Percentiles rank a stretch among this genome's conserved stretches.
Evolutionary conservation across 768 basidiomycete species (phyloP).

Genomic region (Termitomyces sp.): DNA sequence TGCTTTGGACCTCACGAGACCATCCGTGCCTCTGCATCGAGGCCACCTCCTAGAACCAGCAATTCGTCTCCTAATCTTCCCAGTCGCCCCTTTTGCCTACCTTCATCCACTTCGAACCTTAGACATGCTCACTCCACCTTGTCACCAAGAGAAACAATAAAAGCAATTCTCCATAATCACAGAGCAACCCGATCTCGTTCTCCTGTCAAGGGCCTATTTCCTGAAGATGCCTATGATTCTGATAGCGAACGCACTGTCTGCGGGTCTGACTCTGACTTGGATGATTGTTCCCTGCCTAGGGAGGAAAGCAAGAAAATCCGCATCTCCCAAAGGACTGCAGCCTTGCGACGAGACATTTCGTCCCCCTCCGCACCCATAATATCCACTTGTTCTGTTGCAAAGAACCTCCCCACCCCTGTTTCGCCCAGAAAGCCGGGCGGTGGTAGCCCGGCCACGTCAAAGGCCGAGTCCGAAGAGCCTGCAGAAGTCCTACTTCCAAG

Average conservation of each 20-base stretch:
- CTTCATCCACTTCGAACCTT: not conserved
- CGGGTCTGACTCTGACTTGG: slow-evolving; percentile 5
- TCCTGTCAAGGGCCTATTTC: slow-evolving; percentile 24
- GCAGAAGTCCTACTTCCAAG: not conserved
- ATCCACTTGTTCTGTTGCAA: not conserved
- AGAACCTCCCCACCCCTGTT: not conserved
- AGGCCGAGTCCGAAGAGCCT: not conserved
- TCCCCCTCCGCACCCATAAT: not conserved
- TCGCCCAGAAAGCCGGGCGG: not conserved
- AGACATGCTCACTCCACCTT: slow-evolving; percentile 3
- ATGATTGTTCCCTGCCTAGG: not conserved
- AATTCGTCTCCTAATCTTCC: slow-evolving; percentile 18
- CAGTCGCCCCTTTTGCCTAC: slow-evolving; percentile 12
- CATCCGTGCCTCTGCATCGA: slow-evolving; percentile 26
- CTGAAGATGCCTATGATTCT: slow-evolving; percentile 6
- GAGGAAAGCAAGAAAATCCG: slow-evolving; percentile 6
- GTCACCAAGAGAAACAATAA: slow-evolving; percentile 4
- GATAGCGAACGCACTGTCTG: slow-evolving; percentile 9
- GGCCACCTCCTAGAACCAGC: slow-evolving; percentile 8
- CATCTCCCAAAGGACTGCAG: not conserved
- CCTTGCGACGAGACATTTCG: not conserved
- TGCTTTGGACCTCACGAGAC: slow-evolving; percentile 32
- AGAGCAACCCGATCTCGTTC: slow-evolving; percentile 21
- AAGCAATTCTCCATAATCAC: slow-evolving; percentile 14
- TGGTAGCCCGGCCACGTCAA: not conserved